Evolutionary conservation across 192 early-diverging fungal genomes (phyloP).

Genomic region (Rhizoclosmatium globosum): DNA sequence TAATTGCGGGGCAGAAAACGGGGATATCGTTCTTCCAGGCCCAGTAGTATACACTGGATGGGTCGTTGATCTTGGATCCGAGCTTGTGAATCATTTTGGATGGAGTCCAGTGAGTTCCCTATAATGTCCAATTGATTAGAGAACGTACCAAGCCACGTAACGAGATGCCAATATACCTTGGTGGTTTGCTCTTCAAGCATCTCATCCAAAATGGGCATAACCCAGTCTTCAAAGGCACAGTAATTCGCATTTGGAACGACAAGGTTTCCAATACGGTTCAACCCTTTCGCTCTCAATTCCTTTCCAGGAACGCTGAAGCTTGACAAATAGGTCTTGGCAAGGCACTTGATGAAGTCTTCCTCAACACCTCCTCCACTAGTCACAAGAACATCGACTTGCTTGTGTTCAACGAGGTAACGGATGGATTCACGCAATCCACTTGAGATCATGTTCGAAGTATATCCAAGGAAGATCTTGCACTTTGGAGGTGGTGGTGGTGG

Average conservation of each 20-base stretch:
- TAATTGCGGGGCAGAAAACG: constrained; percentile 96
- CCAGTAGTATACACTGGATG: constrained; percentile 96
- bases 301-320: constrained; percentile 79
- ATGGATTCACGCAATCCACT: constrained; percentile 93
- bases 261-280: constrained; percentile 97
- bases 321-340: constrained; percentile 88
- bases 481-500: constrained; percentile 71
- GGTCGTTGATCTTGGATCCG: constrained; percentile 90
- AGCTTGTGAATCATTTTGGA: constrained; percentile 88
- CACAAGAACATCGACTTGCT: constrained; percentile 83
- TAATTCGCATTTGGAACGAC: constrained; percentile 99
- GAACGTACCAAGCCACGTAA: neutral
- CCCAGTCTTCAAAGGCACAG: constrained; percentile 98
- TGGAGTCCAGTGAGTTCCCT: constrained; percentile 88
- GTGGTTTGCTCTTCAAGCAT: constrained; percentile 92
- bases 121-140: neutral
- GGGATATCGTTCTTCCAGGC: constrained; percentile 97
- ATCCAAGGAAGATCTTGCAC: constrained; percentile 98
- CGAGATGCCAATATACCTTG: constrained; percentile 49
- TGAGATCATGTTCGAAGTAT: constrained; percentile 97
- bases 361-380: constrained; percentile 96
- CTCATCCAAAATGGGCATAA: constrained; percentile 91
- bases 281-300: constrained; percentile 82
- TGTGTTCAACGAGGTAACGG: constrained; percentile 88
- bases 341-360: constrained; percentile 98